Conservation (phyloP, 768 basidiomycete species). For the Leccinum pellstonianum region DNA sequence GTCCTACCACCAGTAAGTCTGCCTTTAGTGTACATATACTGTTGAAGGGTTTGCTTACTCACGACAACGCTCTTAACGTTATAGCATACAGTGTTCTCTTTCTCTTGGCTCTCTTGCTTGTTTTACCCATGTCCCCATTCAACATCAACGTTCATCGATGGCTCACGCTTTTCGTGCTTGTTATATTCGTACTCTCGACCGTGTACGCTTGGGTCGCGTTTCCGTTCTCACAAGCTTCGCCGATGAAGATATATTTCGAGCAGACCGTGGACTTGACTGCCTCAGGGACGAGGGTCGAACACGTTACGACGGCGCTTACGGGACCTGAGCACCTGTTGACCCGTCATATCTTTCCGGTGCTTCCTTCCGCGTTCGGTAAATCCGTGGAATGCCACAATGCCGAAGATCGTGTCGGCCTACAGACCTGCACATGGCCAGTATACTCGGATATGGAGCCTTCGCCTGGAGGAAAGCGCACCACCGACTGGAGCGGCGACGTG, state of each 20-base stretch:
- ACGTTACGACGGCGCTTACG: conserved; percentile 43
- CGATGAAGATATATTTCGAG: conserved; percentile 70
- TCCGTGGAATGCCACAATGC: conserved; percentile 33
- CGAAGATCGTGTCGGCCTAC: conserved; percentile 36
- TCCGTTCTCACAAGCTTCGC: conserved; percentile 62
- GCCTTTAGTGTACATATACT: background rate
- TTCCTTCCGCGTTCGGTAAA: conserved; percentile 50
- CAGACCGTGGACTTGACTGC: conserved; percentile 52
- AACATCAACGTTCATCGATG: conserved; percentile 47
- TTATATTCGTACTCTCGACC: conserved; percentile 44
- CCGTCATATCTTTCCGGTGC: conserved; percentile 41
- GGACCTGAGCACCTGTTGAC: conserved; percentile 45
- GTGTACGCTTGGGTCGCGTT: conserved; percentile 46
- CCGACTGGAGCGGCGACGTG: background rate
- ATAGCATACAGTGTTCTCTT: conserved; percentile 53
- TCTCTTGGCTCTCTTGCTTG: conserved; percentile 46
- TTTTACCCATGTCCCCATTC: conserved; percentile 66
- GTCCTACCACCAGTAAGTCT: conserved; percentile 46
- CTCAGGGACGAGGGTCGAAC: conserved; percentile 25
- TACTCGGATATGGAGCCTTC: conserved; percentile 35
- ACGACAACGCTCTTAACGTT: background rate
- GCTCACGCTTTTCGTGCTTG: conserved; percentile 37
- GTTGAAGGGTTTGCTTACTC: background rate
- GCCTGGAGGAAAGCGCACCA: conserved; percentile 30
- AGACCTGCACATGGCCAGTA: conserved; percentile 50